These are phyloP conservation scores for Babesia microti DNA, from an alignment of 169 alveolate species.

Conservation along the genomic window DNA sequence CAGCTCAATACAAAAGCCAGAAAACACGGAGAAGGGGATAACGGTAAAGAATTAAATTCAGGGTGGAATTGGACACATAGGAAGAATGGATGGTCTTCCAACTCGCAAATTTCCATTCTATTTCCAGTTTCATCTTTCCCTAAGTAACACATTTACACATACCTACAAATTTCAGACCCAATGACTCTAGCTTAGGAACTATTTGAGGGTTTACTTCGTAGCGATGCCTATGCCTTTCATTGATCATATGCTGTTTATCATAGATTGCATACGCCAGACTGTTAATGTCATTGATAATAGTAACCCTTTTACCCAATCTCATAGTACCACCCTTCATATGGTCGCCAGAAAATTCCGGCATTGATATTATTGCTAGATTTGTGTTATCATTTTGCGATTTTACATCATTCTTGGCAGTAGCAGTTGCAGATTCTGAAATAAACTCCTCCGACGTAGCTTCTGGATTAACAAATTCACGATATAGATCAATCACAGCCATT, in stretches of 20 bases:
- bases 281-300: slow-evolving; percentile 65
- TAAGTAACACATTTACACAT: too few species aligned
- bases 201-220: slow-evolving; percentile 81
- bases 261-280: slow-evolving; percentile 79
- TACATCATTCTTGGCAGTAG: slow-evolving; percentile 33
- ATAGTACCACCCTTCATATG: slow-evolving; percentile 77
- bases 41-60: slow-evolving; percentile 81
- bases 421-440: slow-evolving; percentile 5
- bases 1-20: slow-evolving; percentile 70
- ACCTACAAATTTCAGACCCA: slow-evolving; percentile 78
- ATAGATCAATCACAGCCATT: slow-evolving; percentile 74
- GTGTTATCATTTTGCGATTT: slow-evolving; percentile 37
- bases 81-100: slow-evolving; percentile 79
- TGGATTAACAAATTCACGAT: slow-evolving; percentile 64
- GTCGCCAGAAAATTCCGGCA: slow-evolving; percentile 58
- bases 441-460: slow-evolving; percentile 68
- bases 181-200: slow-evolving; percentile 63
- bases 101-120: slow-evolving; percentile 79
- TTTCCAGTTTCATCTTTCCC: slow-evolving; percentile 78
- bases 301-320: slow-evolving; percentile 84
- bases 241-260: slow-evolving; percentile 62
- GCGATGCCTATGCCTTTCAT: slow-evolving; percentile 90
- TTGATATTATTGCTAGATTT: slow-evolving; percentile 34
- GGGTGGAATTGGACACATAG: slow-evolving; percentile 91
- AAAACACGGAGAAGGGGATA: slow-evolving; percentile 75